Evolutionary conservation across 2,329 filamentous ascomycete genomes (phyloP).

Genomic region (Teratosphaeria gauchensis): DNA sequence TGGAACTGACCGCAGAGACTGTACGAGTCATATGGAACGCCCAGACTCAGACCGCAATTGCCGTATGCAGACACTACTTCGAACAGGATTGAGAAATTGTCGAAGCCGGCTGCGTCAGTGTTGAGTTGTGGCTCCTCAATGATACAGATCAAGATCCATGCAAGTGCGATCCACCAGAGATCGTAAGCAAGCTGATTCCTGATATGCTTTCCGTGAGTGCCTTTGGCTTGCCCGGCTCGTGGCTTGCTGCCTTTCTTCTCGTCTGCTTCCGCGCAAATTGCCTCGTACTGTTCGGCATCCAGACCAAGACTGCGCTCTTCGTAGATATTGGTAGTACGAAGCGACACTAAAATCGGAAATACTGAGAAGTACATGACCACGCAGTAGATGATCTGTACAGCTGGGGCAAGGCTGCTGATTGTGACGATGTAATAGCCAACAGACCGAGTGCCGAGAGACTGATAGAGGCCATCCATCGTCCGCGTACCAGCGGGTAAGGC

Average conservation of each 20-base stretch:
- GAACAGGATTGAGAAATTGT: slow-evolving; percentile 32
- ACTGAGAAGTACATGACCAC: slow-evolving; percentile 60
- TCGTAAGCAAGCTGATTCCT: slow-evolving; percentile 31
- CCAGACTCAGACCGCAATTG: slow-evolving; percentile 21
- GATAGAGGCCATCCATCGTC: slow-evolving; percentile 1
- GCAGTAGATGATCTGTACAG: slow-evolving; percentile 50
- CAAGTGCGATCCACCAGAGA: slow-evolving; percentile 32
- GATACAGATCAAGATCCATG: slow-evolving; percentile 31
- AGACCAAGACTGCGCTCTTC: slow-evolving; percentile 43
- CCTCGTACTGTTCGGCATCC: background rate
- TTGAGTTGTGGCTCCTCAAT: slow-evolving; percentile 20
- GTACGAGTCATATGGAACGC: slow-evolving; percentile 10
- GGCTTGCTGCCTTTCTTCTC: background rate
- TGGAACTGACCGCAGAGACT: slow-evolving; percentile 63
- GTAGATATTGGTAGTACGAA: slow-evolving; percentile 62
- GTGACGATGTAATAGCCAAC: slow-evolving; percentile 5
- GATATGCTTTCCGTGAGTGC: slow-evolving; percentile 20
- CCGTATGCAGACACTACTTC: slow-evolving; percentile 28
- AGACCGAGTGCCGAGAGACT: slow-evolving; percentile 31
- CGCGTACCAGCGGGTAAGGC: background rate
- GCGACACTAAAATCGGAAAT: slow-evolving; percentile 53
- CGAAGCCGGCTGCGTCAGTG: slow-evolving; percentile 15
- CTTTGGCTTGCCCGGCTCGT: background rate
- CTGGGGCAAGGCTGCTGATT: slow-evolving; percentile 44
- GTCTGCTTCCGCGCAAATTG: background rate